Evolutionary conservation across 805 yeast genomes (phyloP).

Genomic region (Peterozyma toletana): DNA sequence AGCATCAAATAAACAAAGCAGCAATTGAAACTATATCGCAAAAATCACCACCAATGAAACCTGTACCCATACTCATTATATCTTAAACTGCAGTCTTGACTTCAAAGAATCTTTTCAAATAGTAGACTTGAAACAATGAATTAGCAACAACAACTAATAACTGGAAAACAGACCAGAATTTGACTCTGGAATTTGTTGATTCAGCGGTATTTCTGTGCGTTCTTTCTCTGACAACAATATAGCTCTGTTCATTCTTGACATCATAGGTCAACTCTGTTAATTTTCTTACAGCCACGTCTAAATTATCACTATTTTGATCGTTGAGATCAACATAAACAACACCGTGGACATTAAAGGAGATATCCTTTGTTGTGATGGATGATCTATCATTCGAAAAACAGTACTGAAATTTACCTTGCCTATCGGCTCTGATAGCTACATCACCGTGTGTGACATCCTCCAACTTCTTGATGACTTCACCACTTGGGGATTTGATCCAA

Average conservation of each 20-base stretch:
- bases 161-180: slow-evolving; percentile 97
- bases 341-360: slow-evolving; percentile 92
- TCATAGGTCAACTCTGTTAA: slow-evolving; percentile 73
- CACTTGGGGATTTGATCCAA: slow-evolving; percentile 32
- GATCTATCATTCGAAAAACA: slow-evolving; percentile 89
- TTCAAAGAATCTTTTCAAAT: slow-evolving; percentile 91
- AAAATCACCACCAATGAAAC: too few relatives aligned
- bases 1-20: too few relatives aligned
- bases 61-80: too few relatives aligned
- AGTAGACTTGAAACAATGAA: slow-evolving; percentile 89
- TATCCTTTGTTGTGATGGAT: slow-evolving; percentile 72
- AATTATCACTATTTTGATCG: slow-evolving; percentile 57
- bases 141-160: slow-evolving; percentile 77
- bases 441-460: slow-evolving; percentile 75
- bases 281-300: slow-evolving; percentile 78
- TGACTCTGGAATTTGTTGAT: slow-evolving; percentile 92
- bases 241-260: slow-evolving; percentile 87
- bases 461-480: slow-evolving; percentile 43
- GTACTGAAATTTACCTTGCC: slow-evolving; percentile 71
- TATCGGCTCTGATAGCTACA: slow-evolving; percentile 54
- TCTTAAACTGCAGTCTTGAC: slow-evolving; percentile 78
- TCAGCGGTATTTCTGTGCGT: slow-evolving; percentile 98
- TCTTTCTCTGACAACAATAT: slow-evolving; percentile 92
- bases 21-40: too few relatives aligned
- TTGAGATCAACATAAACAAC: slow-evolving; percentile 78